Evolutionary conservation across 768 basidiomycete genomes (phyloP).

Genomic region (Mycena kentingensis): DNA sequence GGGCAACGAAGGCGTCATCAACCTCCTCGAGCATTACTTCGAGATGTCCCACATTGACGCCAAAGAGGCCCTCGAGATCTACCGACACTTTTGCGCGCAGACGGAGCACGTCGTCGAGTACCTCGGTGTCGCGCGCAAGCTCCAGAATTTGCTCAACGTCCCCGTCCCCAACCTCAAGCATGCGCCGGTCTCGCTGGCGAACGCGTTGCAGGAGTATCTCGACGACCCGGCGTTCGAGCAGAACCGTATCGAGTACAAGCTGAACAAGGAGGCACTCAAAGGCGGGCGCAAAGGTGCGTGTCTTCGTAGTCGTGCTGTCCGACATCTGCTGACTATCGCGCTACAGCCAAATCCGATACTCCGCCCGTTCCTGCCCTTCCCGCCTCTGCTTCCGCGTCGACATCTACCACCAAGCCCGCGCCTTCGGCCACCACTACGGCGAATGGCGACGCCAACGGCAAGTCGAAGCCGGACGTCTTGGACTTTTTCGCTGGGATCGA

Average conservation of each 20-base stretch:
- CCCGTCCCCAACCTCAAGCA: constrained; percentile 94
- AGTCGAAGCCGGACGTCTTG: constrained; percentile 50
- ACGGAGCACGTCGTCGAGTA: constrained; percentile 93
- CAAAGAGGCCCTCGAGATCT: constrained; percentile 77
- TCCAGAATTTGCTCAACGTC: constrained; percentile 91
- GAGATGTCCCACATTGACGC: constrained; percentile 98
- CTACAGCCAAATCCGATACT: constrained; percentile 10
- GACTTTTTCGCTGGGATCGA: constrained; percentile 95
- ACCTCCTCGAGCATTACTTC: constrained; percentile 82
- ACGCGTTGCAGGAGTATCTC: constrained; percentile 92
- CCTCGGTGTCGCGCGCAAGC: constrained; percentile 86
- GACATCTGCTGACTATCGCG: neutral
- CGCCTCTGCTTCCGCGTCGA: constrained; percentile 19
- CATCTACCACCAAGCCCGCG: neutral
- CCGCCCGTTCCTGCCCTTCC: constrained; percentile 21
- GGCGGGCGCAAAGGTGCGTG: constrained; percentile 25
- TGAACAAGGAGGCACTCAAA: constrained; percentile 71
- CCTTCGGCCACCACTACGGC: constrained; percentile 25
- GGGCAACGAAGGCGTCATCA: constrained; percentile 78
- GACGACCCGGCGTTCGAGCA: constrained; percentile 97
- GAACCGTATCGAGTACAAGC: constrained; percentile 89
- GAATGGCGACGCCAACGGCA: constrained; percentile 25
- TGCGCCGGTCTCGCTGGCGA: constrained; percentile 93
- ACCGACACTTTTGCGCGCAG: constrained; percentile 92
- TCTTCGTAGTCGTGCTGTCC: neutral